Percentiles rank a stretch among this genome's conserved stretches.
These are phyloP conservation scores for Fomitopsis schrenkii DNA, from an alignment of 1,284 basidiomycete genomes.

Conservation along the genomic window DNA sequence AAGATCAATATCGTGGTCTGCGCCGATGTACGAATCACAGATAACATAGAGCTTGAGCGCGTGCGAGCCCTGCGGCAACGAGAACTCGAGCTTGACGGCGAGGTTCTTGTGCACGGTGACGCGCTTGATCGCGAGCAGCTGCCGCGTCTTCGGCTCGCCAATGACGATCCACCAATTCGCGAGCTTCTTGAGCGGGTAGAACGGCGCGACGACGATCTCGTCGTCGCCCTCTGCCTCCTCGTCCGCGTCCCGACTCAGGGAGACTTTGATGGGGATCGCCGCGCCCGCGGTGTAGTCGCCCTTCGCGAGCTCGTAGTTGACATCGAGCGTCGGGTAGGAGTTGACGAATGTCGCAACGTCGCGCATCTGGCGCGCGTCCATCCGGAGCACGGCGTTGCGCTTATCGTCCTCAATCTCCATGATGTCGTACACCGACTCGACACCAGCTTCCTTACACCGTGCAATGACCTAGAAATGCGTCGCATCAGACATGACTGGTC, in stretches of 20 bases:
- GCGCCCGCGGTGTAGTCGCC: slow-evolving; percentile 81
- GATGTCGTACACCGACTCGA: slow-evolving; percentile 91
- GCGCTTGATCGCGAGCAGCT: slow-evolving; percentile 91
- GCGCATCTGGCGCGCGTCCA: slow-evolving; percentile 85
- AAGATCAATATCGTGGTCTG: slow-evolving; percentile 85
- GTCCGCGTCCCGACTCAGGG: slow-evolving; percentile 80
- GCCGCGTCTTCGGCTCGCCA: slow-evolving; percentile 71
- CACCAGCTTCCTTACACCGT: slow-evolving; percentile 77
- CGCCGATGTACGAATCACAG: slow-evolving; percentile 88
- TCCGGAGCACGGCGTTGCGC: slow-evolving; percentile 78
- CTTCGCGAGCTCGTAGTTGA: slow-evolving; percentile 77
- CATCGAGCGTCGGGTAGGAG: slow-evolving; percentile 90
- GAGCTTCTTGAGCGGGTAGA: slow-evolving; percentile 89
- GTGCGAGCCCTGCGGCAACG: slow-evolving; percentile 80
- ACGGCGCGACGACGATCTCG: slow-evolving; percentile 85
- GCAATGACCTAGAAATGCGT: slow-evolving; percentile 57
- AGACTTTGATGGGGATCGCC: slow-evolving; percentile 80
- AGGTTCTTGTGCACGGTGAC: slow-evolving; percentile 85
- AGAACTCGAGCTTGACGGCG: slow-evolving; percentile 85
- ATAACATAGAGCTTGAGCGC: slow-evolving; percentile 87
- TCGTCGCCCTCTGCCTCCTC: slow-evolving; percentile 77
- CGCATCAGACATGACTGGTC: not conserved
- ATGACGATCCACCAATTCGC: slow-evolving; percentile 98
- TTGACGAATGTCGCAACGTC: slow-evolving; percentile 94
- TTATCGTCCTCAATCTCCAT: slow-evolving; percentile 96